Percentiles rank a stretch among this genome's conserved stretches.
Conservation (phyloP, 1,139 yeast genomes). For the Saccharomyces hybrid region DNA sequence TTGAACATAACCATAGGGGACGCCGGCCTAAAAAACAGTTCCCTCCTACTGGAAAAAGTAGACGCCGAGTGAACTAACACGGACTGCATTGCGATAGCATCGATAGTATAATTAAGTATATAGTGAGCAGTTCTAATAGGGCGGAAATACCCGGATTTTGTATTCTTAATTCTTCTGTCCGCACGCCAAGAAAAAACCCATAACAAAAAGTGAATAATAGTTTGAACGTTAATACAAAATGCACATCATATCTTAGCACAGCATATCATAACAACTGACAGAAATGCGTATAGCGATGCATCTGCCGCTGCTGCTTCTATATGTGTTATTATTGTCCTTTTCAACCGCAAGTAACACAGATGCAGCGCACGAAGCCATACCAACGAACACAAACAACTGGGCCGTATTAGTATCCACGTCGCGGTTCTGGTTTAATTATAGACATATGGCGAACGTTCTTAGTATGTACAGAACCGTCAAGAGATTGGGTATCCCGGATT, state of each 20-base stretch:
- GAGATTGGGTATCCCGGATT: slow-evolving; percentile 92
- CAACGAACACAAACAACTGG: slow-evolving; percentile 66
- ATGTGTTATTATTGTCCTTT: background rate
- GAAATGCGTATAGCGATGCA: background rate
- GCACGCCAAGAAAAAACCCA: background rate
- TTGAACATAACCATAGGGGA: slow-evolving; percentile 57
- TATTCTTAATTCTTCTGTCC: background rate
- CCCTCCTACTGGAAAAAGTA: slow-evolving; percentile 56
- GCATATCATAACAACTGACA: background rate
- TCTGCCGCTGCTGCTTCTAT: background rate
- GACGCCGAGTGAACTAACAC: slow-evolving; percentile 9
- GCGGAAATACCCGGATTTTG: background rate
- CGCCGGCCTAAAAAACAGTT: slow-evolving; percentile 76
- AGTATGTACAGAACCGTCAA: slow-evolving; percentile 94
- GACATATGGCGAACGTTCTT: slow-evolving; percentile 95
- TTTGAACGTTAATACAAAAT: background rate
- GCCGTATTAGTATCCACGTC: slow-evolving; percentile 95
- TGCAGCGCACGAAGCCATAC: background rate
- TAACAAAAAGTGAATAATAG: background rate
- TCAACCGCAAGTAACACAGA: background rate
- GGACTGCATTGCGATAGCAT: slow-evolving; percentile 1
- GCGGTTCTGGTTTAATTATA: slow-evolving; percentile 94
- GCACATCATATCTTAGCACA: background rate
- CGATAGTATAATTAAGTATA: background rate
- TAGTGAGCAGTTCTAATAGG: background rate